phyloP scores from a whole-genome alignment of 2,329 filamentous ascomycete species.

The Aspergillus versicolor region DNA sequence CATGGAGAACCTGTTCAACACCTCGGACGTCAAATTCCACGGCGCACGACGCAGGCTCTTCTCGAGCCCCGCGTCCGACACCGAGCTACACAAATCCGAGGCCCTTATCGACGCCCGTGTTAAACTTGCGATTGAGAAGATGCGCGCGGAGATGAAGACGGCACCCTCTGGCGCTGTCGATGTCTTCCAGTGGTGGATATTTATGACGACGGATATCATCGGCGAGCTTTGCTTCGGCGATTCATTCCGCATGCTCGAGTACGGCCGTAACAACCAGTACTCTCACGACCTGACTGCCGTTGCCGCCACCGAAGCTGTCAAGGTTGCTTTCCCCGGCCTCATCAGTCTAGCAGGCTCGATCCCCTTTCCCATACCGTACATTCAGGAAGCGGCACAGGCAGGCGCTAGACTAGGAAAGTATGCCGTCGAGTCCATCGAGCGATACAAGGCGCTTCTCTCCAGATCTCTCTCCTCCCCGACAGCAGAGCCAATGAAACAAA shows the following conservation, averaged over 20 bases:
- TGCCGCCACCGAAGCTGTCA: not conserved
- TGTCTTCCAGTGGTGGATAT: conserved; percentile 55
- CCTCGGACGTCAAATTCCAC: conserved; percentile 38
- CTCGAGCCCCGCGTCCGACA: conserved; percentile 44
- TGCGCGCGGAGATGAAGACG: conserved; percentile 44
- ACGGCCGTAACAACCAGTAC: conserved; percentile 44
- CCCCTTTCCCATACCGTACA: too few species aligned
- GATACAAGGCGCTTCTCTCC: conserved; percentile 21
- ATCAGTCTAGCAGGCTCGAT: too few species aligned
- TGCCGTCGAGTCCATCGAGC: conserved; percentile 23
- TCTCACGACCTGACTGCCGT: conserved; percentile 36
- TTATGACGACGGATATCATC: conserved; percentile 56
- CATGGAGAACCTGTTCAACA: conserved; percentile 42
- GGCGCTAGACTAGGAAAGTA: conserved; percentile 21
- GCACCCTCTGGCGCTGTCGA: conserved; percentile 37
- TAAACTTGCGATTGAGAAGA: conserved; percentile 43
- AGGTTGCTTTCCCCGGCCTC: not conserved
- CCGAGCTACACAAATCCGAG: conserved; percentile 37
- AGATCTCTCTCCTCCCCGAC: conserved; percentile 8
- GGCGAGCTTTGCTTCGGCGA: conserved; percentile 56
- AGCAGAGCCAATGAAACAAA: conserved; percentile 14
- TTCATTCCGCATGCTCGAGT: conserved; percentile 54
- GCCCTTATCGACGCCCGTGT: conserved; percentile 37
- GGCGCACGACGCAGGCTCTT: conserved; percentile 31
- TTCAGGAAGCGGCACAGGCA: not conserved